These are phyloP conservation scores for Chloris gayana DNA, from an alignment of 176 grass and related monocot genomes.

Conservation along the genomic window DNA sequence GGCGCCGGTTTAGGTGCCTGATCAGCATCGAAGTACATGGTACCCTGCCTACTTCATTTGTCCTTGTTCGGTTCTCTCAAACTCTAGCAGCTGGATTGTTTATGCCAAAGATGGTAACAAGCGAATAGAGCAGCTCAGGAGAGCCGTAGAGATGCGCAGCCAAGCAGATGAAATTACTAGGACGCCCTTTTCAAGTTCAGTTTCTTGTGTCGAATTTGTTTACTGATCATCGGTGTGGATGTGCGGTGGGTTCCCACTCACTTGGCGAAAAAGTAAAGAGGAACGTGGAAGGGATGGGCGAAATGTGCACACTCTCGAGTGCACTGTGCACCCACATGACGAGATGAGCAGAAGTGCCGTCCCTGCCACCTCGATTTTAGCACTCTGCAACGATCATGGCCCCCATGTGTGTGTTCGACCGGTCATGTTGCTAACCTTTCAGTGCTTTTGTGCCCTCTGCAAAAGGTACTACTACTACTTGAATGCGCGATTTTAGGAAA, in stretches of 20 bases:
- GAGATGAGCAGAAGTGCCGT: not conserved
- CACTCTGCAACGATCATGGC: not conserved
- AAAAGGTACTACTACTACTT: no score
- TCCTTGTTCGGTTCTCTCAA: not conserved
- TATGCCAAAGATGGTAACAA: not conserved
- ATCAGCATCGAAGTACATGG: not conserved
- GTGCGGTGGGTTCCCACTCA: not conserved
- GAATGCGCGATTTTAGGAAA: no score
- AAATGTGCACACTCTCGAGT: not conserved
- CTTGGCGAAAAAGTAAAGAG: not conserved
- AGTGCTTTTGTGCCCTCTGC: no score
- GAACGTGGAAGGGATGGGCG: not conserved
- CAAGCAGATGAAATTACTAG: no score
- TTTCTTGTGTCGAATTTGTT: not conserved
- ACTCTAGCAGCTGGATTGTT: not conserved
- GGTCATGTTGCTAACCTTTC: not conserved
- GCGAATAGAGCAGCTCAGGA: not conserved
- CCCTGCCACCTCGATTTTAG: not conserved
- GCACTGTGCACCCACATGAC: not conserved
- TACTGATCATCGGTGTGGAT: not conserved
- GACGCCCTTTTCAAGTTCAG: not conserved
- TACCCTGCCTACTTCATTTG: not conserved
- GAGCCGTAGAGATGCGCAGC: no score
- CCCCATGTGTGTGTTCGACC: not conserved
- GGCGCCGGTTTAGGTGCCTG: slow-evolving; percentile 9